Conservation (phyloP, 768 basidiomycete species). For the Tylopilus cervinicoccineus region DNA sequence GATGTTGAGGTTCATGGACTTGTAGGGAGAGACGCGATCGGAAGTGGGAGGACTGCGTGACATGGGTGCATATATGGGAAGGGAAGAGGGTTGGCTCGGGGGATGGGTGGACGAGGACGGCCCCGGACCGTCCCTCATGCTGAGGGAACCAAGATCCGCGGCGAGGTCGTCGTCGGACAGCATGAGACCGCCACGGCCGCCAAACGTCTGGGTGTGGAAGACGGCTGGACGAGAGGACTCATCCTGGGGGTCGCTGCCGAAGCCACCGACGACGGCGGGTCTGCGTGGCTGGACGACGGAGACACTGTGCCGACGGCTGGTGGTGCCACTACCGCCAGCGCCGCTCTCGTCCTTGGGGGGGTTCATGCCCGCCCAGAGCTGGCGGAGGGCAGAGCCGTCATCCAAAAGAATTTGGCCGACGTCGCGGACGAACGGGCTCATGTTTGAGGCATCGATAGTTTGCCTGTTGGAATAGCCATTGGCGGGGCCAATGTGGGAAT, state of each 20-base stretch:
- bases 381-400: slow-evolving; percentile 66
- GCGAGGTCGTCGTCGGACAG: slow-evolving; percentile 81
- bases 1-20: slow-evolving; percentile 59
- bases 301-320: slow-evolving; percentile 79
- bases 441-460: slow-evolving; percentile 62
- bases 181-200: slow-evolving; percentile 57
- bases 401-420: slow-evolving; percentile 74
- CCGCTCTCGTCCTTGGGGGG: slow-evolving; percentile 62
- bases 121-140: slow-evolving; percentile 33
- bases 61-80: slow-evolving; percentile 71
- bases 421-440: slow-evolving; percentile 83
- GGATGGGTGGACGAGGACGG: slow-evolving; percentile 47
- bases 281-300: slow-evolving; percentile 76
- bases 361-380: slow-evolving; percentile 72
- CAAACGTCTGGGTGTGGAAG: slow-evolving; percentile 33
- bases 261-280: slow-evolving; percentile 53
- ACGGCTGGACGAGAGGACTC: slow-evolving; percentile 32
- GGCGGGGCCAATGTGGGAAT: slow-evolving; percentile 43
- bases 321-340: slow-evolving; percentile 69
- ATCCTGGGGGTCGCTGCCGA: slow-evolving; percentile 46
- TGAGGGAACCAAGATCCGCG: slow-evolving; percentile 61
- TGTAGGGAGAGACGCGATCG: slow-evolving; percentile 54
- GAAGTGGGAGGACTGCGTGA: slow-evolving; percentile 58
- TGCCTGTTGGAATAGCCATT: slow-evolving; percentile 45
- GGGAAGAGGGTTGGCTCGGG: slow-evolving; percentile 67